Conservation (phyloP, 176 grass and related monocot genomes). For the Raddia guianensis region DNA sequence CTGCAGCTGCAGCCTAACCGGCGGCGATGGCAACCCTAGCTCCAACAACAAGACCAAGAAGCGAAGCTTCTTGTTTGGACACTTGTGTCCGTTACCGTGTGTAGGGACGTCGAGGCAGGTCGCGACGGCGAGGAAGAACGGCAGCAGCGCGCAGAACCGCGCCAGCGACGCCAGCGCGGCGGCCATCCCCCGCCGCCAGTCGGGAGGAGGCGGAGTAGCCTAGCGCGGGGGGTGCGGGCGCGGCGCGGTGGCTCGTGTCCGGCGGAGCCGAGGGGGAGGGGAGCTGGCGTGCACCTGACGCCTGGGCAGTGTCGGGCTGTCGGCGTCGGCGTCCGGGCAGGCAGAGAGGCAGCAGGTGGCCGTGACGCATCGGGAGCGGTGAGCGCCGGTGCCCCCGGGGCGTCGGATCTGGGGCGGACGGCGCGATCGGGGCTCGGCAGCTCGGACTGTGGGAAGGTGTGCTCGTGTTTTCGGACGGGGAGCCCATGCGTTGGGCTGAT, state of each 20-base stretch:
- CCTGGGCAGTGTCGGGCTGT: neutral
- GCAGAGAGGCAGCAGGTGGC: neutral
- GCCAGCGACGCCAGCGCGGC: neutral
- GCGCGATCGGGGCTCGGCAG: neutral
- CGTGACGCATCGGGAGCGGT: neutral
- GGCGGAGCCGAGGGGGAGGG: neutral
- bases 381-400: neutral
- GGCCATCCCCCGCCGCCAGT: slow-evolving; percentile 6
- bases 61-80: neutral
- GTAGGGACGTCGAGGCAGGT: slow-evolving; percentile 36
- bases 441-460: neutral
- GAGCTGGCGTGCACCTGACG: too few species aligned
- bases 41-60: neutral
- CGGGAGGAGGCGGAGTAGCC: neutral
- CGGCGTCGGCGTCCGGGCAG: neutral
- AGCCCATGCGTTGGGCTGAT: slow-evolving; percentile 1
- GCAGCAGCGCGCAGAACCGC: slow-evolving; percentile 26
- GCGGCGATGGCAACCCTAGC: neutral
- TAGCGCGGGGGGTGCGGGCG: neutral
- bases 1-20: neutral
- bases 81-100: slow-evolving; percentile 12
- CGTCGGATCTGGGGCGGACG: slow-evolving; percentile 21
- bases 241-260: neutral
- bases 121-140: slow-evolving; percentile 32
- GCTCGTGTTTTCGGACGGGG: neutral